Conservation (phyloP, 2,329 filamentous ascomycete genomes). For the Botrytis paeoniae region DNA sequence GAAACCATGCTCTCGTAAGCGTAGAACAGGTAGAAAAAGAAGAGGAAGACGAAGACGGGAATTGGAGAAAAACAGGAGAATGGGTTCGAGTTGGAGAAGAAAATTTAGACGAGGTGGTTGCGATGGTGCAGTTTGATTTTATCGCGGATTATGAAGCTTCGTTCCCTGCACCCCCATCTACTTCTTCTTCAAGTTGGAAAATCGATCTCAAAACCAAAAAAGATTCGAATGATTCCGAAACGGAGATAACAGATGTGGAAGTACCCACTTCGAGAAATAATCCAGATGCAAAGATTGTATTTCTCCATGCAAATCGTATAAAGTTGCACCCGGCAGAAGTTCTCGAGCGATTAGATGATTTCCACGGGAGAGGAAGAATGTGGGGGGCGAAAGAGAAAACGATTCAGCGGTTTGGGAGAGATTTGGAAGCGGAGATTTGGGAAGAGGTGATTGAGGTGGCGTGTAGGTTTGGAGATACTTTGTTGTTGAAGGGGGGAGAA, state of each 20-base stretch:
- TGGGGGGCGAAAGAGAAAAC: constrained; percentile 1
- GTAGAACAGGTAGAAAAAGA: not conserved
- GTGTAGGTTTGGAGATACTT: constrained; percentile 11
- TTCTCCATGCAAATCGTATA: constrained; percentile 13
- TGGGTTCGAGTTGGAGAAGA: not conserved
- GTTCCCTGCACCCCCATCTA: not conserved
- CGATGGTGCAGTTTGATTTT: constrained; percentile 18
- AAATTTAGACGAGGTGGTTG: not conserved
- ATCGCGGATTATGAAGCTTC: constrained; percentile 4
- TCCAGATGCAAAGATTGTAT: constrained; percentile 1
- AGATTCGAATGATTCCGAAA: not conserved
- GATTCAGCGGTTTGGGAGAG: constrained; percentile 10
- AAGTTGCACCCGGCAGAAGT: constrained; percentile 12
- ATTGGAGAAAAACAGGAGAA: not conserved
- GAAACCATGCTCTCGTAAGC: not conserved
- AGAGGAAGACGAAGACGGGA: not conserved
- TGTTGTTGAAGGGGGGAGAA: not conserved
- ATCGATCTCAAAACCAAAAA: not conserved
- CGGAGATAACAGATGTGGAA: not conserved
- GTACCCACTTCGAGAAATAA: not conserved
- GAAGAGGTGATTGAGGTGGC: constrained; percentile 18
- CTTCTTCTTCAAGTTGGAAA: not conserved
- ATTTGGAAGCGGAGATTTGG: constrained; percentile 18
- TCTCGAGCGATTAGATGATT: not conserved
- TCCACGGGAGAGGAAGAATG: constrained; percentile 3